These are phyloP conservation scores for Phaffia tasmanica DNA, from an alignment of 768 basidiomycete species.

Conservation along the genomic window DNA sequence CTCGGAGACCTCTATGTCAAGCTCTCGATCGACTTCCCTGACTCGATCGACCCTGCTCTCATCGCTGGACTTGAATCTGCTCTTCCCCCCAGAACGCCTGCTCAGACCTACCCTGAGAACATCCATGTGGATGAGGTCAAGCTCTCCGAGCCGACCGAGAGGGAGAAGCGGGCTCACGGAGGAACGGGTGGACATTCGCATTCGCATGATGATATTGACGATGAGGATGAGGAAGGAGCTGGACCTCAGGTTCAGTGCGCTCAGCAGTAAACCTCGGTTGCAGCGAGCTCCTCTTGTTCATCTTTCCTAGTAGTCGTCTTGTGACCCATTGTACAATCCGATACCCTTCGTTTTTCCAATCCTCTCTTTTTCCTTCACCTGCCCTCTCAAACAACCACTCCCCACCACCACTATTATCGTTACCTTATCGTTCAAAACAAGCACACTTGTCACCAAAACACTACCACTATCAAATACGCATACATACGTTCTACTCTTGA, in stretches of 20 bases:
- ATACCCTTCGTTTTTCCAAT: too few species aligned
- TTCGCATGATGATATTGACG: slow-evolving; percentile 65
- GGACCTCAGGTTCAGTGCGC: slow-evolving; percentile 93
- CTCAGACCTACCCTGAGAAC: slow-evolving; percentile 58
- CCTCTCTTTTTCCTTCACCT: too few species aligned
- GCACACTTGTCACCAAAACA: too few species aligned
- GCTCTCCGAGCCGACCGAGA: slow-evolving; percentile 65
- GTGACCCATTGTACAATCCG: too few species aligned
- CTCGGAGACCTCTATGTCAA: slow-evolving; percentile 84
- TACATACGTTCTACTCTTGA: too few species aligned
- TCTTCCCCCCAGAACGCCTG: slow-evolving; percentile 61
- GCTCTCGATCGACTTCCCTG: slow-evolving; percentile 80
- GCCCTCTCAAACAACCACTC: too few species aligned
- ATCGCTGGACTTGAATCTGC: slow-evolving; percentile 71
- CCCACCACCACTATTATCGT: too few species aligned
- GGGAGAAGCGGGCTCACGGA: slow-evolving; percentile 45
- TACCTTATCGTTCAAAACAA: too few species aligned
- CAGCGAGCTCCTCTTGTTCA: neutral
- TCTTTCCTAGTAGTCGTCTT: too few species aligned
- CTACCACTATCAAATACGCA: too few species aligned
- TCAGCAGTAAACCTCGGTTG: slow-evolving; percentile 8
- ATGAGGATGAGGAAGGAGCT: slow-evolving; percentile 47
- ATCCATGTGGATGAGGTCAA: slow-evolving; percentile 70
- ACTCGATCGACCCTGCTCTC: slow-evolving; percentile 53
- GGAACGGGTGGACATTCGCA: slow-evolving; percentile 53